Evolutionary conservation across 768 basidiomycete species (phyloP).

Genomic region (Xerocomus brunneocitrinus): DNA sequence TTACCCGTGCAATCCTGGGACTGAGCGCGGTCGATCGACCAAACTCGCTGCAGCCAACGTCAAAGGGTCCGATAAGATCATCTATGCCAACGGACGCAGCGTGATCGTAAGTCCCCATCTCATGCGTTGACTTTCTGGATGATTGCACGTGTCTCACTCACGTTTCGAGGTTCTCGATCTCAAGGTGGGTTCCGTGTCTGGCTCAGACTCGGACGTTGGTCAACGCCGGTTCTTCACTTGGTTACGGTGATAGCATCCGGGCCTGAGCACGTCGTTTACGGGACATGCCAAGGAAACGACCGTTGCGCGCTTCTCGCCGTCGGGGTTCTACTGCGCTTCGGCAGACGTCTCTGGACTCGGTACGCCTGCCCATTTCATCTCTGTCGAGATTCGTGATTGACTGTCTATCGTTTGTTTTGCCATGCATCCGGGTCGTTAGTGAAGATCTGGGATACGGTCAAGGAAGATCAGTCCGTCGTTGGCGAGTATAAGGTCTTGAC

Average conservation of each 20-base stretch:
- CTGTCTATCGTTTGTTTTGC: background rate
- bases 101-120: constrained; percentile 65
- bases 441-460: constrained; percentile 89
- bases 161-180: constrained; percentile 70
- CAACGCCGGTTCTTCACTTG: background rate
- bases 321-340: constrained; percentile 93
- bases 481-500: constrained; percentile 73
- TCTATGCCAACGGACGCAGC: constrained; percentile 80
- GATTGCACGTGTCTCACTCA: background rate
- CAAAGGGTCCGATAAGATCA: constrained; percentile 56
- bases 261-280: constrained; percentile 58
- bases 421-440: constrained; percentile 40
- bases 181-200: constrained; percentile 46
- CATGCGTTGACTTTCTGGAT: background rate
- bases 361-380: constrained; percentile 28
- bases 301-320: constrained; percentile 87
- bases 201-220: background rate
- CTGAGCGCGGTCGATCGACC: constrained; percentile 62
- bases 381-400: background rate
- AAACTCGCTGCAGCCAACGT: constrained; percentile 66
- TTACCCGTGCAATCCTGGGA: constrained; percentile 67
- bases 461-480: constrained; percentile 79
- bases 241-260: constrained; percentile 50
- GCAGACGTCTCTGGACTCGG: constrained; percentile 81
- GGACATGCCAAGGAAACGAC: constrained; percentile 83